Percentiles rank a stretch among this genome's conserved stretches.
phyloP scores from a whole-genome alignment of 306 rosid species.

The Rubus idaeus region DNA sequence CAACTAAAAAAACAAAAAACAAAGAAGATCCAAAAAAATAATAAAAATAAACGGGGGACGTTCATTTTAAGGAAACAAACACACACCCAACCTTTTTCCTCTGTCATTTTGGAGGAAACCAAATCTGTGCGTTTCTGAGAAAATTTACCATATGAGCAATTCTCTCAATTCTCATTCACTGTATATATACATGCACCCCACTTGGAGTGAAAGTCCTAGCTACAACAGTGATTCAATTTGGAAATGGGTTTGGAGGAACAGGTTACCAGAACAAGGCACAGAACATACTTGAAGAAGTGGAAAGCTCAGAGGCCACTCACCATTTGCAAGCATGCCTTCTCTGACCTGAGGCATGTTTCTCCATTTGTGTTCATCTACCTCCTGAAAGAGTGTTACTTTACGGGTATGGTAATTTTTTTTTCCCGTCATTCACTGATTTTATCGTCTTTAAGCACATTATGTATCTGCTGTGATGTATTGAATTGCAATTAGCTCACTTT shows the following conservation, averaged over 20 bases:
- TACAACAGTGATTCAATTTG: neutral
- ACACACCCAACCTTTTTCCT: too few species aligned
- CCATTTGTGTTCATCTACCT: conserved; percentile 10
- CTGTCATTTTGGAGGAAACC: too few species aligned
- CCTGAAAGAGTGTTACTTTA: neutral
- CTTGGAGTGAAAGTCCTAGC: neutral
- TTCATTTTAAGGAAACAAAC: too few species aligned
- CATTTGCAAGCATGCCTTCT: conserved; percentile 7
- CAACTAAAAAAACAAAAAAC: too few species aligned
- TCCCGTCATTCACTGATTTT: neutral
- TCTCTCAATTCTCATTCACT: neutral
- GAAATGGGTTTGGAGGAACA: neutral
- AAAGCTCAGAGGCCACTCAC: neutral
- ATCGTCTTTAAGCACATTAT: neutral
- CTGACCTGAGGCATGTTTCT: neutral
- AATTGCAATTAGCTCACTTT: neutral
- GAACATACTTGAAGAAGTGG: neutral
- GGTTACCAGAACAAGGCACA: neutral
- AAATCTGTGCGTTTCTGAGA: too few species aligned
- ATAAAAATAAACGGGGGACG: too few species aligned
- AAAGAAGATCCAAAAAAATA: too few species aligned
- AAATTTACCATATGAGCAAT: too few species aligned
- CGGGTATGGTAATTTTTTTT: neutral
- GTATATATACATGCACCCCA: neutral
- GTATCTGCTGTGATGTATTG: neutral